phyloP scores from a whole-genome alignment of 495 filamentous ascomycete species.

The Delitschia confertaspora region DNA sequence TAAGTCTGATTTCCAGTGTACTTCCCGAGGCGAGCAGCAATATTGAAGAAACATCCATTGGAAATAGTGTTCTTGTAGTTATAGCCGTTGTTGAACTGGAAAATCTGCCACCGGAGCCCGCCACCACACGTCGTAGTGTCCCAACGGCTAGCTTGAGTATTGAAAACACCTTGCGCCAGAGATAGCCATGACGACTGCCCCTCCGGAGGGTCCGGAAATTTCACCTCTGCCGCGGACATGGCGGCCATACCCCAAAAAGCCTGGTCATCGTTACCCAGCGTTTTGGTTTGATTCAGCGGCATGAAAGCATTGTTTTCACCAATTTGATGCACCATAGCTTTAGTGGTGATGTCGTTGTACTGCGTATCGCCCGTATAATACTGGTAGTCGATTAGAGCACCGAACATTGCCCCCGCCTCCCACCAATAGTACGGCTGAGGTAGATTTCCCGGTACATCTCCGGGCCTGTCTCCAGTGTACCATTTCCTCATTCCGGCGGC shows the following conservation, averaged over 20 bases:
- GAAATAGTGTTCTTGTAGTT: constrained; percentile 73
- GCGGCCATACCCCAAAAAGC: constrained; percentile 50
- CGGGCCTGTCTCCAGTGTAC: constrained; percentile 41
- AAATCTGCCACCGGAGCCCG: constrained; percentile 81
- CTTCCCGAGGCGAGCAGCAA: constrained; percentile 64
- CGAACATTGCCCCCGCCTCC: constrained; percentile 44
- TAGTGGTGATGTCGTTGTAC: constrained; percentile 44
- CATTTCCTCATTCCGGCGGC: constrained; percentile 36
- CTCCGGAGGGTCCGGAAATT: constrained; percentile 38
- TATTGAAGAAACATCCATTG: constrained; percentile 71
- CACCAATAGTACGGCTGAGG: constrained; percentile 41
- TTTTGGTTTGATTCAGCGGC: constrained; percentile 38
- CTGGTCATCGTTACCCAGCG: constrained; percentile 50
- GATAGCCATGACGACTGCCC: constrained; percentile 60
- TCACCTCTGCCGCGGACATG: constrained; percentile 47
- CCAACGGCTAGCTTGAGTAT: constrained; percentile 65
- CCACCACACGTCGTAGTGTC: constrained; percentile 59
- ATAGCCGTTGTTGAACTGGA: constrained; percentile 70
- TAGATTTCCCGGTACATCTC: constrained; percentile 37
- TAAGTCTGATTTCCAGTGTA: constrained; percentile 74
- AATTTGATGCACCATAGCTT: constrained; percentile 44
- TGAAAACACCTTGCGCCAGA: constrained; percentile 71
- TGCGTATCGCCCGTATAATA: constrained; percentile 47
- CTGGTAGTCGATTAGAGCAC: constrained; percentile 45
- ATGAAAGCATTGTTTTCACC: constrained; percentile 44